These are phyloP conservation scores for Populus tremula DNA, from an alignment of 345 rosid species.

Conservation along the genomic window DNA sequence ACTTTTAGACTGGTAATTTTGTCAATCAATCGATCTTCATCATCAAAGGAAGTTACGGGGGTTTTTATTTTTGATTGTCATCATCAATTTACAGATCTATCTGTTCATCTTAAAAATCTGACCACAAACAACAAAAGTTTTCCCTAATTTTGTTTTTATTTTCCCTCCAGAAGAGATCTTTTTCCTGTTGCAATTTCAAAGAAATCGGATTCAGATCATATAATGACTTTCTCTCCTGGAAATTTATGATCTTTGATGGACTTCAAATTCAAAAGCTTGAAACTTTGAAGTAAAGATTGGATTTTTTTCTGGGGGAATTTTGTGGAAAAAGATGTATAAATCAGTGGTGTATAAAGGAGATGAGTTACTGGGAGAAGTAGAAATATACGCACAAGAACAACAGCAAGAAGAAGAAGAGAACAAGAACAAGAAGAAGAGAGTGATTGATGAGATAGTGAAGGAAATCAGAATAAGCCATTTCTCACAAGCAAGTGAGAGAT, in stretches of 20 bases:
- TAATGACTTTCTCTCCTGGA: not conserved
- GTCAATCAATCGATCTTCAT: conserved; percentile 5
- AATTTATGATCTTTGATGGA: conserved; percentile 1
- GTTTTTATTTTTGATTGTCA: conserved; percentile 10
- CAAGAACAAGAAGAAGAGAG: conserved; percentile 31
- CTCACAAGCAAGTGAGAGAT: conserved; percentile 83
- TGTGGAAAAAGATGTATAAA: conserved; percentile 48
- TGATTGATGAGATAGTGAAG: conserved; percentile 53
- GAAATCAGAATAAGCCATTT: conserved; percentile 67
- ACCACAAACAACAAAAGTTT: not conserved
- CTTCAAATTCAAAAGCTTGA: not conserved
- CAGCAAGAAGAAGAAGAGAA: conserved; percentile 25
- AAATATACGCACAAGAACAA: conserved; percentile 52
- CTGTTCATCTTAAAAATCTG: conserved; percentile 15
- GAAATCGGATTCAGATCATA: conserved; percentile 3
- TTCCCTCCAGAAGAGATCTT: not conserved
- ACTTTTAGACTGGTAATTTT: not conserved
- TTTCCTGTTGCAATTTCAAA: not conserved
- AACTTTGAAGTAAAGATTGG: conserved; percentile 3
- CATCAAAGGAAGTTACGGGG: conserved; percentile 1
- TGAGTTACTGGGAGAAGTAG: conserved; percentile 74
- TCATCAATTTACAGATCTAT: conserved; percentile 14
- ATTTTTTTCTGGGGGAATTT: not conserved
- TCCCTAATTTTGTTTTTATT: conserved; percentile 11
- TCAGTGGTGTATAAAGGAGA: conserved; percentile 64